Evolutionary conservation across 495 filamentous ascomycete genomes (phyloP), one percentile per base, ranked within the genome.

Genomic region (Neurospora sp.): DNA sequence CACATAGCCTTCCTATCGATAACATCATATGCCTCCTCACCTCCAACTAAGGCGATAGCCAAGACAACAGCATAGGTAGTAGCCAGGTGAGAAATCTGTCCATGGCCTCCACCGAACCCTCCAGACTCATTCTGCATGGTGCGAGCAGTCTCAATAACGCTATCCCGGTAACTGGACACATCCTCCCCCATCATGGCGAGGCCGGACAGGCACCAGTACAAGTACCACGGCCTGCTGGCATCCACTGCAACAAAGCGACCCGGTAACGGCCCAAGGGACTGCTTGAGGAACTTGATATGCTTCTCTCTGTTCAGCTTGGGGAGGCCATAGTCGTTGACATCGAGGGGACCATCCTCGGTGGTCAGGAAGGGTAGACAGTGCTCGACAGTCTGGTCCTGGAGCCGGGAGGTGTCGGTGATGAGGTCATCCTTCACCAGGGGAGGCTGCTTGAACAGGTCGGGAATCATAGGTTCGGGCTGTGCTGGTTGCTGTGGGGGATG

Each of bases 91-190:
- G 93, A 93, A 73, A 87, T 84, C 79, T 98, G 96, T 53, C 94
- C 92, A 80, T 92, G 90, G n/a, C 96, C 94, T 68, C 96, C 96
- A 37, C 96, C 96, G 81, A 98, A 97, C 8, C 96, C 96, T 8
- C 96, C 96, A 17, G 84, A 86, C 39, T 84, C 77, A 79, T 98
- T 96, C 81, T 98, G 96, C 79, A 94, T 90, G 12, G 92, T 86
- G 39, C 85, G 84, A 27, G 96, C 88, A 1, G 94, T 96, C 53
- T 87, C 82, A 20, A 90, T 85, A 8, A 97, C 83, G 35, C 90
- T 85, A 71, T 91, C 83, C 45, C 90, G 87, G 77, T 93, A 94
- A 72, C 80, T 76, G 40, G 85, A 87, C 20, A 95, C 84, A 78
- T 97, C 93, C 75, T 92, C 88, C 27, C 93, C 93, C 44, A 98